Evolutionary conservation across 1,284 basidiomycete genomes (phyloP).

Genomic region (Earliella scabrosa): DNA sequence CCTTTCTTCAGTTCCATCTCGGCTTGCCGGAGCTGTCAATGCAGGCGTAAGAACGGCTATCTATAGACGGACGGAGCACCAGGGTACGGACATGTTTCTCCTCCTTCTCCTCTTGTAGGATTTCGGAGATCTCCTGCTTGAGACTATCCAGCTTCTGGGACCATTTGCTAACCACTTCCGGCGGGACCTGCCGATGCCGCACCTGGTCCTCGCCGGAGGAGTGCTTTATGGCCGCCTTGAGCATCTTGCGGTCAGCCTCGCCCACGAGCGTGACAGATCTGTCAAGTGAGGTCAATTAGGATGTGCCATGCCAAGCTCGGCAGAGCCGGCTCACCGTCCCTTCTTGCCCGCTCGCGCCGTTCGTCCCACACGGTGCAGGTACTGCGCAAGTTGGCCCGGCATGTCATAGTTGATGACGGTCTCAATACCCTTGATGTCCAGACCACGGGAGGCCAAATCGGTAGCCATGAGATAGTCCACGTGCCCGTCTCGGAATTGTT

Average conservation of each 20-base stretch:
- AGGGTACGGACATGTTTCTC: slow-evolving; percentile 77
- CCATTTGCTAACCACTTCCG: slow-evolving; percentile 81
- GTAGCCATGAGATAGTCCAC: slow-evolving; percentile 95
- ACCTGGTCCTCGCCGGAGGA: slow-evolving; percentile 81
- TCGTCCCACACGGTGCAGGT: slow-evolving; percentile 95
- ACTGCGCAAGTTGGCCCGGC: slow-evolving; percentile 92
- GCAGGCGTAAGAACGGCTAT: slow-evolving; percentile 5
- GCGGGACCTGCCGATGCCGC: slow-evolving; percentile 87
- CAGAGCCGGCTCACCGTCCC: slow-evolving; percentile 68
- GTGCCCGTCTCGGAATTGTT: slow-evolving; percentile 84
- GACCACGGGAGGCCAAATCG: slow-evolving; percentile 92
- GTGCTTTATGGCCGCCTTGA: slow-evolving; percentile 95
- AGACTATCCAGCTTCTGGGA: slow-evolving; percentile 71
- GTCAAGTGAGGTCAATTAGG: slow-evolving; percentile 19
- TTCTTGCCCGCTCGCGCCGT: slow-evolving; percentile 94
- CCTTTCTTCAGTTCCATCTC: slow-evolving; percentile 98
- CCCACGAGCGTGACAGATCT: slow-evolving; percentile 96
- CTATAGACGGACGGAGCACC: slow-evolving; percentile 4
- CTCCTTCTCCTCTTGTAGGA: slow-evolving; percentile 93
- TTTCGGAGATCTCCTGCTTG: slow-evolving; percentile 81
- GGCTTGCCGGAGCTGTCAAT: slow-evolving; percentile 74
- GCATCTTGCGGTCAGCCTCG: slow-evolving; percentile 94
- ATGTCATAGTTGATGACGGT: slow-evolving; percentile 99
- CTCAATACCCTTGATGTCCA: slow-evolving; percentile 98
- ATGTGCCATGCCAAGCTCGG: slow-evolving; percentile 12